A percentile compares a stretch with the other conserved stretches of the same genome.
These are phyloP conservation scores for Croton setiger DNA, from an alignment of 441 rosid genomes.

Conservation along the genomic window DNA sequence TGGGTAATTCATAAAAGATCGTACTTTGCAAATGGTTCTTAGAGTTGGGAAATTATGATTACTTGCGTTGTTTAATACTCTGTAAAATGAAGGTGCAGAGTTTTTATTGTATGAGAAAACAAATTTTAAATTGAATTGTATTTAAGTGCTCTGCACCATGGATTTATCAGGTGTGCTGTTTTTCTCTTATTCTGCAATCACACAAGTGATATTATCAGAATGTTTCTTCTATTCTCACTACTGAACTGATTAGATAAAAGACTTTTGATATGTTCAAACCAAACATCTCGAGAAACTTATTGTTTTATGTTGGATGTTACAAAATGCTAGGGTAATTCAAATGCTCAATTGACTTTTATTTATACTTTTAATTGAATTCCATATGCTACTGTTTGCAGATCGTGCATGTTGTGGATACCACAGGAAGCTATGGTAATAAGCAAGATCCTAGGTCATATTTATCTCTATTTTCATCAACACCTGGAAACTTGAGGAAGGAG, in stretches of 20 bases:
- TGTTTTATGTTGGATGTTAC: not conserved
- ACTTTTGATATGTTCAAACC: not conserved
- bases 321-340: not conserved
- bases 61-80: not conserved
- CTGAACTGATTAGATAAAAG: not conserved
- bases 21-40: not conserved
- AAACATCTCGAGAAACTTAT: not conserved
- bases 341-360: constrained; percentile 1
- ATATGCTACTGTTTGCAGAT: constrained; percentile 46
- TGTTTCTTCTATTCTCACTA: not conserved
- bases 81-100: not conserved
- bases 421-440: constrained; percentile 38
- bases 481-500: constrained; percentile 77
- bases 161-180: not conserved
- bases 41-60: constrained; percentile 4
- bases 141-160: not conserved
- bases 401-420: constrained; percentile 88
- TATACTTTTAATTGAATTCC: not conserved
- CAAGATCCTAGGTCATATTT: constrained; percentile 51
- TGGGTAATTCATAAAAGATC: not conserved
- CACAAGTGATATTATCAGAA: not conserved
- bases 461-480: constrained; percentile 76
- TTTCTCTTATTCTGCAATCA: not conserved
- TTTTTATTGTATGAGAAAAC: not conserved
- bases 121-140: not conserved